Evolutionary conservation across 306 rosid genomes (phyloP).

Genomic region (Macrotyloma uniflorum): DNA sequence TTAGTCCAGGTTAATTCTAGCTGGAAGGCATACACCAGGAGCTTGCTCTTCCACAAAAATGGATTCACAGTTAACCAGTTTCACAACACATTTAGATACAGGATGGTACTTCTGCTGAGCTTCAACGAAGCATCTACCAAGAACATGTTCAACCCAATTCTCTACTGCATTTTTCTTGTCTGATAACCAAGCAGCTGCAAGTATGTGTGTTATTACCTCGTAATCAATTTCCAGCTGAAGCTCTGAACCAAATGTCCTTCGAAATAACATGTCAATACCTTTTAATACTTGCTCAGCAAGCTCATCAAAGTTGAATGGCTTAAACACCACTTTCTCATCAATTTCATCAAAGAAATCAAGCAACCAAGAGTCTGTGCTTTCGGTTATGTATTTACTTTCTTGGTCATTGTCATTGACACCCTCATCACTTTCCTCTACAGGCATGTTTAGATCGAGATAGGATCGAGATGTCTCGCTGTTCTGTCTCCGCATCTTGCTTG

Average conservation of each 20-base stretch:
- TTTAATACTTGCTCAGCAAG: constrained; percentile 55
- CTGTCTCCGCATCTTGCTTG: constrained; percentile 49
- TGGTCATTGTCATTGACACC: constrained; percentile 39
- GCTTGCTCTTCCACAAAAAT: constrained; percentile 58
- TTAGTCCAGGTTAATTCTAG: constrained; percentile 69
- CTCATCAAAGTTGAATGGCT: constrained; percentile 70
- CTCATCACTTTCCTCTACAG: constrained; percentile 62
- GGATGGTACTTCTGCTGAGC: constrained; percentile 52
- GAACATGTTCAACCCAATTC: constrained; percentile 72
- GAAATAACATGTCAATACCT: constrained; percentile 47
- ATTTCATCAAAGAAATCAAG: constrained; percentile 56
- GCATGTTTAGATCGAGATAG: constrained; percentile 76
- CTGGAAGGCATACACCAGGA: constrained; percentile 71
- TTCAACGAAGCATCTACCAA: constrained; percentile 62
- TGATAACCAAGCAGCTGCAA: constrained; percentile 83
- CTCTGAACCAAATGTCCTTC: constrained; percentile 51
- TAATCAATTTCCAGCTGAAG: constrained; percentile 67
- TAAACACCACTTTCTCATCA: constrained; percentile 59
- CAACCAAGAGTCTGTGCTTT: constrained; percentile 64
- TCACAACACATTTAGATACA: constrained; percentile 45
- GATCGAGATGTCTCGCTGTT: constrained; percentile 54
- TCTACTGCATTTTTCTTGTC: constrained; percentile 59
- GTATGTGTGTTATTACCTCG: constrained; percentile 68
- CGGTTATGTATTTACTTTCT: constrained; percentile 54
- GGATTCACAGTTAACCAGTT: constrained; percentile 56